These are phyloP conservation scores for Phytophthora sansomeana DNA, from an alignment of 352 stramenopile species.

Conservation along the genomic window DNA sequence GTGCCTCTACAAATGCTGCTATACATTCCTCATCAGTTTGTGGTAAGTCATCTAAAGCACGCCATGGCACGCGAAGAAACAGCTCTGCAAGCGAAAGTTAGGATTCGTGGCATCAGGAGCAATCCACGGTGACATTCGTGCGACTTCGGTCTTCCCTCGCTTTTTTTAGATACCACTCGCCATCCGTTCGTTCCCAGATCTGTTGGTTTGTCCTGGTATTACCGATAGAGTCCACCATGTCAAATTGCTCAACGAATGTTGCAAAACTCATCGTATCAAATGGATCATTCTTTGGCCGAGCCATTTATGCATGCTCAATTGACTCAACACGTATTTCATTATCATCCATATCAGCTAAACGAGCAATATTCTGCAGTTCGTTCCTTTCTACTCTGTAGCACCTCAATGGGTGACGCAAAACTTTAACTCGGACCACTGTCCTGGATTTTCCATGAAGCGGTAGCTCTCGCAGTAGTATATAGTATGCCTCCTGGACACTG, in stretches of 20 bases:
- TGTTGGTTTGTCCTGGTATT: background rate
- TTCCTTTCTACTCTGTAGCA: background rate
- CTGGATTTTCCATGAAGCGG: too few species aligned
- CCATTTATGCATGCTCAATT: constrained; percentile 2
- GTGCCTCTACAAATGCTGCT: background rate
- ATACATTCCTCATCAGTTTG: background rate
- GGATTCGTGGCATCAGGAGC: background rate
- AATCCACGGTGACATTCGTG: background rate
- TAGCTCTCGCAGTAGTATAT: too few species aligned
- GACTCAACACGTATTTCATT: background rate
- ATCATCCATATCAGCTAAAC: background rate
- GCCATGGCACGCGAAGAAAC: background rate
- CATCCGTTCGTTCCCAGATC: background rate
- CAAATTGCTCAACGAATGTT: background rate
- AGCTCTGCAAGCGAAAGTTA: background rate
- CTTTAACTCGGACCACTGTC: background rate
- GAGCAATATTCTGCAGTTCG: background rate
- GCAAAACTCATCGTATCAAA: background rate
- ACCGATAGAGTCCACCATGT: background rate
- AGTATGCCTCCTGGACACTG: background rate
- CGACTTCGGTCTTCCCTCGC: background rate
- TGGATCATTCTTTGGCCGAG: background rate
- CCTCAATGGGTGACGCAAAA: background rate
- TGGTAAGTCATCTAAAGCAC: background rate
- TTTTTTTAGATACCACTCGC: background rate